Evolutionary conservation across 2,329 filamentous ascomycete genomes (phyloP).

Genomic region (Penicillium sp.): DNA sequence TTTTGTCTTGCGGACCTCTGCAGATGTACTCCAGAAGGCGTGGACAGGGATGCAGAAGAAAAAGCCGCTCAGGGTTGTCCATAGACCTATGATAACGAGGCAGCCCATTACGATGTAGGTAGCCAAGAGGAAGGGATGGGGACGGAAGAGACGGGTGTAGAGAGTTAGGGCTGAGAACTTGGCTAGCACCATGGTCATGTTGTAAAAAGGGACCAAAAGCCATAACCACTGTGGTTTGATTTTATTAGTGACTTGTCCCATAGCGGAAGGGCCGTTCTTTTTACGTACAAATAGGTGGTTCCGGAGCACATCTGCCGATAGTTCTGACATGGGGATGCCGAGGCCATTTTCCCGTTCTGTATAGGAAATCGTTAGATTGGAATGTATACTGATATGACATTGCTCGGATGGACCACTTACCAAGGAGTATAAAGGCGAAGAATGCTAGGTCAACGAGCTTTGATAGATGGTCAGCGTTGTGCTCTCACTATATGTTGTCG

Average conservation of each 20-base stretch:
- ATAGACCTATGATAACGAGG: slow-evolving; percentile 25
- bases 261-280: background rate
- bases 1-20: background rate
- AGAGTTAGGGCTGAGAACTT: slow-evolving; percentile 35
- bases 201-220: slow-evolving; percentile 37
- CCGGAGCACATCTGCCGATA: slow-evolving; percentile 4
- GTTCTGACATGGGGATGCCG: slow-evolving; percentile 6
- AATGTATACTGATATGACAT: background rate
- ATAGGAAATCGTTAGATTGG: background rate
- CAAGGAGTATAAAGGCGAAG: slow-evolving; percentile 13
- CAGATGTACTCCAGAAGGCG: slow-evolving; percentile 23
- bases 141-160: slow-evolving; percentile 33
- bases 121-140: slow-evolving; percentile 18
- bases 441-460: slow-evolving; percentile 9
- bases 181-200: slow-evolving; percentile 30
- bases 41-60: slow-evolving; percentile 28
- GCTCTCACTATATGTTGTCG: background rate
- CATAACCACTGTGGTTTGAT: slow-evolving; percentile 25
- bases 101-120: slow-evolving; percentile 19
- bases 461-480: background rate
- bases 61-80: slow-evolving; percentile 29
- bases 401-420: slow-evolving; percentile 5
- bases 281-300: slow-evolving; percentile 24
- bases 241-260: background rate
- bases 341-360: slow-evolving; percentile 27